Evolutionary conservation across 257 asterid species (phyloP).

Genomic region (Forsythia suspensa): DNA sequence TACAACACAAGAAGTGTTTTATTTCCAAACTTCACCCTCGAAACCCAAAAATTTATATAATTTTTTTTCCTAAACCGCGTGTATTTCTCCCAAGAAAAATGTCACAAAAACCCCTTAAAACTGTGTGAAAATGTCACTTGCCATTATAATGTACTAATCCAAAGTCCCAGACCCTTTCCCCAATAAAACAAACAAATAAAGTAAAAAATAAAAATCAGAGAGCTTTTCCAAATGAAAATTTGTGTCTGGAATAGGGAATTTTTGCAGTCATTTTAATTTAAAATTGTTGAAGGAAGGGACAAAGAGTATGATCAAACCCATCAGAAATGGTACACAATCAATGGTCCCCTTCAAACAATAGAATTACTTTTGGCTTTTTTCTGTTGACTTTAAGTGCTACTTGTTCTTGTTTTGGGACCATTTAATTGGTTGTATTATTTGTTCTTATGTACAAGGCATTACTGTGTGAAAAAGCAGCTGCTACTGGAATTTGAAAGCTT

Average conservation of each 20-base stretch:
- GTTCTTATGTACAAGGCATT: not conserved
- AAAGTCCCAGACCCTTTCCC: not conserved
- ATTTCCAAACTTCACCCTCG: not conserved
- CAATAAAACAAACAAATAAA: not conserved
- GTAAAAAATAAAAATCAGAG: not conserved
- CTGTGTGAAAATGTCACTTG: not conserved
- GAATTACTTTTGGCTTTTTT: conserved; percentile 41
- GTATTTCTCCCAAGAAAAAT: not conserved
- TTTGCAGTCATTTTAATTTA: conserved; percentile 13
- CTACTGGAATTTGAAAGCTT: not conserved
- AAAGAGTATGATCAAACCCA: conserved; percentile 21
- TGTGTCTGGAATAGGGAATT: conserved; percentile 23
- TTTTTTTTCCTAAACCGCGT: too few species aligned
- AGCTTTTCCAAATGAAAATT: not conserved
- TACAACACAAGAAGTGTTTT: not conserved
- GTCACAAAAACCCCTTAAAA: not conserved
- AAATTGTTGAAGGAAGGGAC: conserved; percentile 37
- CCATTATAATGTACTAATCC: not conserved
- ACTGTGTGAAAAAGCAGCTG: not conserved
- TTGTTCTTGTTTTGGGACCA: conserved; percentile 29
- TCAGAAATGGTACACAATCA: conserved; percentile 27
- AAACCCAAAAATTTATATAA: too few species aligned
- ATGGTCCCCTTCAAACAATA: conserved; percentile 57
- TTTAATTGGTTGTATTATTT: conserved; percentile 22
- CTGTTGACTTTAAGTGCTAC: conserved; percentile 37